Base-by-base conservation (phyloP, 257 asterid species). In the Vinca minor region DNA sequence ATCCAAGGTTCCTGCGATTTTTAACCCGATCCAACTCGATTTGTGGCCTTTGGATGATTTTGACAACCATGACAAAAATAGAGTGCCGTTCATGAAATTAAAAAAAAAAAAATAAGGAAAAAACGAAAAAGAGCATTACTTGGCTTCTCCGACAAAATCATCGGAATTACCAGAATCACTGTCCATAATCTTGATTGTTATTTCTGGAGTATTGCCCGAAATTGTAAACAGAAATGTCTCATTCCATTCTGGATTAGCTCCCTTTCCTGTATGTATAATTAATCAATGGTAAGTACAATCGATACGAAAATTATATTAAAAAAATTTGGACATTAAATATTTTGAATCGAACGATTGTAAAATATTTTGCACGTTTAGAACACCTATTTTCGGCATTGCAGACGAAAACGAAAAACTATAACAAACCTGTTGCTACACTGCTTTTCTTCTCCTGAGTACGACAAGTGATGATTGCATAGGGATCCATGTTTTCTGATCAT, bases 211-310 rank as follows among this genome's bases (percentile, higher is more conserved):
- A 62, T 66, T 81, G 14, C 72, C 81, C 12, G 85, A 67, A 36
- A 84, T 48, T 14, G 72, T 32, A 52, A 84, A 82, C 23, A 73
- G 35, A 63, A 81, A 81, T 3, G 62, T 82, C 64, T 84, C 91
- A 34, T 84, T 84, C 91, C 91, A 84, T 61, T 79, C 87, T 18
- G 91, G 87, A 8, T 79, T 77, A 34, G 73, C 55, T 49, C 91
- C 91, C 55, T 71, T 65, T 44, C 91, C 91, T 84, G 78, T 34
- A 65, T 53, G 46, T 52, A 29, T 3, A 3, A 25, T 0, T 21
- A n/a, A n/a, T n/a, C n/a, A n/a, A n/a, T n/a, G n/a, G 28, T 44
- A 3, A 67, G 23, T n/a, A 3, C 17, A 26, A 44, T 44, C n/a
- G n/a, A n/a, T n/a, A n/a, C n/a, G n/a, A n/a, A n/a, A n/a, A n/a